A percentile compares a stretch with the other conserved stretches of the same genome.
These are phyloP conservation scores for Raddia guianensis DNA, from an alignment of 176 grass and related monocot species.

Conservation along the genomic window DNA sequence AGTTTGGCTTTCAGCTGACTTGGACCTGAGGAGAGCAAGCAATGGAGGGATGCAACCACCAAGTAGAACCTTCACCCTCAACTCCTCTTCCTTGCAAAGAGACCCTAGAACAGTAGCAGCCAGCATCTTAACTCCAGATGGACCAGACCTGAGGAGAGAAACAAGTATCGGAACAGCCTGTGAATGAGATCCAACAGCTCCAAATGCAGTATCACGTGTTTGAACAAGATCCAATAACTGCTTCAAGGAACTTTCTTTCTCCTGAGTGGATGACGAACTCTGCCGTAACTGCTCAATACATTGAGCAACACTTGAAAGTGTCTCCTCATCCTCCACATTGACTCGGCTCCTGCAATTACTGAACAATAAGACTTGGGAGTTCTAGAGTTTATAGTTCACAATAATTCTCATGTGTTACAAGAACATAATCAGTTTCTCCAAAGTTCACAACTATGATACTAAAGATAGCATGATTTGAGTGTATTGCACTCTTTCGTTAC, in stretches of 20 bases:
- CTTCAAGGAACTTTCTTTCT: slow-evolving; percentile 84
- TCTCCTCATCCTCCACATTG: slow-evolving; percentile 88
- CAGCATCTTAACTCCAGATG: slow-evolving; percentile 77
- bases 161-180: slow-evolving; percentile 92
- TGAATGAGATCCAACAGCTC: slow-evolving; percentile 80
- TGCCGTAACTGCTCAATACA: slow-evolving; percentile 89
- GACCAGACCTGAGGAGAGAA: slow-evolving; percentile 84
- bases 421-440: slow-evolving; percentile 22
- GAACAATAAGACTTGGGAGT: slow-evolving; percentile 27
- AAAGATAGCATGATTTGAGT: slow-evolving; percentile 25
- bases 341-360: slow-evolving; percentile 61
- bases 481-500: background rate
- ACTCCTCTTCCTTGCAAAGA: slow-evolving; percentile 94
- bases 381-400: background rate
- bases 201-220: slow-evolving; percentile 87
- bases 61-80: slow-evolving; percentile 89
- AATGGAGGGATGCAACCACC: slow-evolving; percentile 95
- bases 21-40: slow-evolving; percentile 81
- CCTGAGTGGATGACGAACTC: slow-evolving; percentile 74
- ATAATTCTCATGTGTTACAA: slow-evolving; percentile 7
- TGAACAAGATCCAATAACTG: slow-evolving; percentile 92
- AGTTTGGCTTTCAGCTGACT: slow-evolving; percentile 76
- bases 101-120: slow-evolving; percentile 84
- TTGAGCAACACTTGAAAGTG: slow-evolving; percentile 85
- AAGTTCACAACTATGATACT: slow-evolving; percentile 17